phyloP scores from a whole-genome alignment of 177 flowering plant species.

The Vitis hybrid region DNA sequence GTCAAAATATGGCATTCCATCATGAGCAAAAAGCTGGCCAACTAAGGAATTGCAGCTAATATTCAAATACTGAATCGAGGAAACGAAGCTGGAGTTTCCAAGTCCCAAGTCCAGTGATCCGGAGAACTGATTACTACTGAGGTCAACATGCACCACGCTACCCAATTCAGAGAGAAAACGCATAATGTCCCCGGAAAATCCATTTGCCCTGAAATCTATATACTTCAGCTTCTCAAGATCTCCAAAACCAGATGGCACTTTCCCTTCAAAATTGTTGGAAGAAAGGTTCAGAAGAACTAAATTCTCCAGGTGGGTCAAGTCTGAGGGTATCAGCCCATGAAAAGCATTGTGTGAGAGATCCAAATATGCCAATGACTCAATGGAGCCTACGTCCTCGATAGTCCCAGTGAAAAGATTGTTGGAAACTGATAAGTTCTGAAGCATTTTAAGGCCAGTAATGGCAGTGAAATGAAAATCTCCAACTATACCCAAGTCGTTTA shows the following conservation, averaged over 20 bases:
- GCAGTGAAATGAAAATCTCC: slow-evolving; percentile 54
- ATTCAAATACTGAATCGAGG: slow-evolving; percentile 57
- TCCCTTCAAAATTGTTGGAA: slow-evolving; percentile 48
- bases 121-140: slow-evolving; percentile 54
- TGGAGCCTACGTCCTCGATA: slow-evolving; percentile 30
- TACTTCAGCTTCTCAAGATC: slow-evolving; percentile 42
- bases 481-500: slow-evolving; percentile 48
- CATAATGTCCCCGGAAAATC: slow-evolving; percentile 54
- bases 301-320: slow-evolving; percentile 33
- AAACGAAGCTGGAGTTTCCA: slow-evolving; percentile 44
- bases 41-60: slow-evolving; percentile 57
- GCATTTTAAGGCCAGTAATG: slow-evolving; percentile 37
- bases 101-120: slow-evolving; percentile 55
- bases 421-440: slow-evolving; percentile 51
- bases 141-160: slow-evolving; percentile 46
- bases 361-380: slow-evolving; percentile 43
- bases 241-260: slow-evolving; percentile 40
- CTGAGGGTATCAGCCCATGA: slow-evolving; percentile 46
- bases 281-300: slow-evolving; percentile 57
- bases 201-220: slow-evolving; percentile 57
- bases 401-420: slow-evolving; percentile 52
- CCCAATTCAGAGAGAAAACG: slow-evolving; percentile 43
- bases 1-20: slow-evolving; percentile 66
- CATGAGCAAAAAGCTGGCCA: slow-evolving; percentile 66
- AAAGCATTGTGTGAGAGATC: slow-evolving; percentile 59